Evolutionary conservation across 352 stramenopile genomes (phyloP), one percentile per base, ranked within the genome.

Genomic region (Phytophthora fragariaefolia): DNA sequence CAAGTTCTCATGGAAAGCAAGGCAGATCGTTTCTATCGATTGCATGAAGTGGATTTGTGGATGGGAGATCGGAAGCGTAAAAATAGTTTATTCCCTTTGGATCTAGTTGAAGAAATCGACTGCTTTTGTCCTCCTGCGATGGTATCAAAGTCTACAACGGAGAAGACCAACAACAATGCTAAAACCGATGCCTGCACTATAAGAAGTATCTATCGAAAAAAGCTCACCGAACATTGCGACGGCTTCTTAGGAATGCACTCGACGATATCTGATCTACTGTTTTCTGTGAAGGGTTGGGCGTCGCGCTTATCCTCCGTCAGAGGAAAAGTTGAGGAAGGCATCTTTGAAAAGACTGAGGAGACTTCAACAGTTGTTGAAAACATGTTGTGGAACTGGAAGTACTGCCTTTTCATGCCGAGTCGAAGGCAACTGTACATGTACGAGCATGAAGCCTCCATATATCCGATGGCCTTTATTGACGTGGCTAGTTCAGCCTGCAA

Each of bases 361-460:
- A 46, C 40, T 23, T 18, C 26, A 3, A 17, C 50, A 51, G 38
- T 60, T 50, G 53, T 51, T 26, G 76, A 77, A 66, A 85, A 42
- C 45, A 75, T 30, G n/a, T 61, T 91, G 9, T 92, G 81, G 73
- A 63, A 89, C 47, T 92, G 79, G 84, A 89, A 89, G 36, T 92
- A 91, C 58, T 87, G 72, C 13, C 54, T 92, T 3, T 89, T 92
- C 27, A 58, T 90, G 7, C 82, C 82, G 0, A 57, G 26, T 18
- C 59, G 71, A 34, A 82, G 76, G 50, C 73, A 71, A 17, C 55
- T 92, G 22, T 92, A 90, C 63, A 64, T 92, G n/a, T 92, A 91
- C 52, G 79, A 90, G 13, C 59, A 60, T 9, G 77, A 83, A 45
- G 70, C 69, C 10, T 79, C 80, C 1, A 70, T 58, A 3, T 40